A percentile compares a stretch with the other conserved stretches of the same genome.
Evolutionary conservation across 2,329 filamentous ascomycete species (phyloP).

Genomic region (Thielaviopsis populi): DNA sequence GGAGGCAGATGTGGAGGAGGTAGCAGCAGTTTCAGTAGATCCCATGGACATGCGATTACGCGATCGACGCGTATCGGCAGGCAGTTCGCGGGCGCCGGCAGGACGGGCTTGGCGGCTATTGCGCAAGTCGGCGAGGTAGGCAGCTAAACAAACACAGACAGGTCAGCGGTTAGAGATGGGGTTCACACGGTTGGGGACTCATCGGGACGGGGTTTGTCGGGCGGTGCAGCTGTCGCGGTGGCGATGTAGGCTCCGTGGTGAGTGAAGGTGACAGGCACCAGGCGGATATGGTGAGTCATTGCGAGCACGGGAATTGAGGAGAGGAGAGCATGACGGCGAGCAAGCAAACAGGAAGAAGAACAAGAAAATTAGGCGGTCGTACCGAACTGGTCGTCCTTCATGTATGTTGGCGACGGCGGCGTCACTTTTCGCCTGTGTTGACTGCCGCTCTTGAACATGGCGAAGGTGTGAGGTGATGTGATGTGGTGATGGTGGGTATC

Average conservation of each 20-base stretch:
- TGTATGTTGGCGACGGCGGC: constrained; percentile 47
- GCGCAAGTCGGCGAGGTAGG: constrained; percentile 57
- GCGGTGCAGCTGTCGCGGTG: too few relatives aligned
- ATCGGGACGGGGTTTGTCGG: not conserved
- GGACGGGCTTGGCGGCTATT: constrained; percentile 52
- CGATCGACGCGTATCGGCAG: constrained; percentile 23
- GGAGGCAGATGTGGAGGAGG: constrained; percentile 10
- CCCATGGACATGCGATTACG: constrained; percentile 15
- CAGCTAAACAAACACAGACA: constrained; percentile 32
- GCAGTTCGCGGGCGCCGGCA: constrained; percentile 45
- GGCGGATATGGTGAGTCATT: too few relatives aligned
- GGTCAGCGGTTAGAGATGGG: constrained; percentile 18
- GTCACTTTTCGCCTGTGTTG: constrained; percentile 36
- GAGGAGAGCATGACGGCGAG: constrained; percentile 2
- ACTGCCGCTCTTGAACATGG: constrained; percentile 18
- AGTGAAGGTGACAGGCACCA: too few relatives aligned
- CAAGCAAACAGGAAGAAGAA: constrained; percentile 2
- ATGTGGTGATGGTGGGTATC: too few relatives aligned
- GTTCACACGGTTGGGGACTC: not conserved
- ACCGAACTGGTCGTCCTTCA: constrained; percentile 55
- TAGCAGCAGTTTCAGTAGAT: constrained; percentile 10
- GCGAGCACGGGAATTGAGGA: not conserved
- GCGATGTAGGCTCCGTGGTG: too few relatives aligned
- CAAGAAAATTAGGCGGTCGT: constrained; percentile 19
- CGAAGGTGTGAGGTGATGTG: not conserved